A percentile compares a stretch with the other conserved stretches of the same genome.
Evolutionary conservation across 768 basidiomycete species (phyloP).

Genomic region (Paxillus involutus): DNA sequence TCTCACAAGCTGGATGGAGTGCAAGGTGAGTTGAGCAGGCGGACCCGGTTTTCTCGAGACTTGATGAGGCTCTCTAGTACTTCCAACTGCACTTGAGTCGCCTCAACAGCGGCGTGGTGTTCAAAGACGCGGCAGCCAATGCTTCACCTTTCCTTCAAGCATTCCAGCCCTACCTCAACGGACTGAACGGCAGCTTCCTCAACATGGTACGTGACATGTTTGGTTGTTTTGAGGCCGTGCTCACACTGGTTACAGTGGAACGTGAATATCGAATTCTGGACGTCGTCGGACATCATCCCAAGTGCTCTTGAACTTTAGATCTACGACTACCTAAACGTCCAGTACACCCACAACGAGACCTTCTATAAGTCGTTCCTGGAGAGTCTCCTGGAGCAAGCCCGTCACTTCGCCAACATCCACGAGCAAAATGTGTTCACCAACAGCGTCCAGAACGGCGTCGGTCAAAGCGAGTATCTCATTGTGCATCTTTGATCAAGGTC

Average conservation of each 20-base stretch:
- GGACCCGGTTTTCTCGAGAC: neutral
- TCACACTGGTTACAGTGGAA: conserved; percentile 56
- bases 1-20: conserved; percentile 76
- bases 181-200: conserved; percentile 58
- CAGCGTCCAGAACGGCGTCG: conserved; percentile 54
- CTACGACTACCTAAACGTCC: conserved; percentile 73
- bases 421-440: conserved; percentile 75
- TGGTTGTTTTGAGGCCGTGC: conserved; percentile 4
- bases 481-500: neutral
- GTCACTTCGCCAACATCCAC: conserved; percentile 73
- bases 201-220: conserved; percentile 54
- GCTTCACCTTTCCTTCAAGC: conserved; percentile 66
- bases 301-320: conserved; percentile 41
- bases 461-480: conserved; percentile 59
- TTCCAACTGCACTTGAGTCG: conserved; percentile 26
- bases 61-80: conserved; percentile 15
- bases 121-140: conserved; percentile 53
- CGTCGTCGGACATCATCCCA: neutral
- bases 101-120: conserved; percentile 33
- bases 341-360: conserved; percentile 78
- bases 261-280: conserved; percentile 40
- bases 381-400: conserved; percentile 68
- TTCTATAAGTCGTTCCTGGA: conserved; percentile 73
- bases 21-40: conserved; percentile 36
- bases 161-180: conserved; percentile 66